Percentiles rank a stretch among this genome's conserved stretches.
Conservation (phyloP, 2,329 filamentous ascomycete species). For the Hypoxylon sp. region DNA sequence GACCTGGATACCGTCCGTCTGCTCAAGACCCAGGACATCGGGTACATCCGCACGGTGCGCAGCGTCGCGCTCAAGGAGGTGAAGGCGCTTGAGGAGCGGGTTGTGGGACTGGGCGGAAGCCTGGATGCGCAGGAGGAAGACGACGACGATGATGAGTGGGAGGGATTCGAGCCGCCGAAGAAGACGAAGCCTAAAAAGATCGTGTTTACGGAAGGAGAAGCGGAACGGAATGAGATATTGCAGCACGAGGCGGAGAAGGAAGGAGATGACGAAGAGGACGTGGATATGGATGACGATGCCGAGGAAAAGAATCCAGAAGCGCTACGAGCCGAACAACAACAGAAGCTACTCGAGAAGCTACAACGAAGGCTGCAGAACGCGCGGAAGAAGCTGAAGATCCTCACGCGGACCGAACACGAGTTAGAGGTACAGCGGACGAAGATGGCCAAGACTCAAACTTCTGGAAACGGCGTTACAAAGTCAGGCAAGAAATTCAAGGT, state of each 20-base stretch:
- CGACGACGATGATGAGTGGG: slow-evolving; percentile 50
- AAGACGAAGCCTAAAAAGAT: slow-evolving; percentile 62
- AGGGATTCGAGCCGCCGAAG: slow-evolving; percentile 46
- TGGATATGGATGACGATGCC: slow-evolving; percentile 53
- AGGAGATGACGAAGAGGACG: slow-evolving; percentile 34
- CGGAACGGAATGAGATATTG: slow-evolving; percentile 56
- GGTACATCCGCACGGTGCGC: slow-evolving; percentile 74
- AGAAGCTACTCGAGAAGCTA: slow-evolving; percentile 62
- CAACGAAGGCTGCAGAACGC: slow-evolving; percentile 65
- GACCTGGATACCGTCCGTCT: slow-evolving; percentile 71
- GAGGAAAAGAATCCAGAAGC: slow-evolving; percentile 56
- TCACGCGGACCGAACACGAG: slow-evolving; percentile 70
- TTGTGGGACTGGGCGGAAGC: slow-evolving; percentile 61
- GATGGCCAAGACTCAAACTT: slow-evolving; percentile 76
- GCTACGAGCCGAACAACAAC: slow-evolving; percentile 59
- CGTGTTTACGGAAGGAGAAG: slow-evolving; percentile 63
- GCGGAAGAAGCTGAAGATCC: slow-evolving; percentile 67
- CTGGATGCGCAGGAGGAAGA: slow-evolving; percentile 50
- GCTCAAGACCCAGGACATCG: slow-evolving; percentile 78
- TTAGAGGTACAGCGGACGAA: slow-evolving; percentile 72
- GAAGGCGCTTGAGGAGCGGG: slow-evolving; percentile 67
- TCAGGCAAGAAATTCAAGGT: slow-evolving; percentile 74
- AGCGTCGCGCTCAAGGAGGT: slow-evolving; percentile 73
- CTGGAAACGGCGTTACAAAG: slow-evolving; percentile 70
- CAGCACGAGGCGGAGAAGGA: slow-evolving; percentile 42